Percentiles rank a stretch among this genome's conserved stretches.
phyloP scores from a whole-genome alignment of 2,329 filamentous ascomycete species.

The Lachnum nothofagi region DNA sequence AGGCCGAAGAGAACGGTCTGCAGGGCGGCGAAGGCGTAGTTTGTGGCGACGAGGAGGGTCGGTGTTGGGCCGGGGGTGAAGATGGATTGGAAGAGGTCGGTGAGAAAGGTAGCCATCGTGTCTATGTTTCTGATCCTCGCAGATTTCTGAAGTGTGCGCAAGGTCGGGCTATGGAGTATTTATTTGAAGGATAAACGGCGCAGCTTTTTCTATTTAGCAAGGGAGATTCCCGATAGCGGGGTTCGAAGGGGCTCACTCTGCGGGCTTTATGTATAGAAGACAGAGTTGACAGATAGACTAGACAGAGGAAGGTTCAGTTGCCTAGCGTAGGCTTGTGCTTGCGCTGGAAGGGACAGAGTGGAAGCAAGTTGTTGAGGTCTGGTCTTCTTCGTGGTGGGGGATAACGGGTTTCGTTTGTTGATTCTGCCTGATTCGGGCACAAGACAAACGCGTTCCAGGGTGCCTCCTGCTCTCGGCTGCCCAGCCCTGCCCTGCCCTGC shows the following conservation, averaged over 20 bases:
- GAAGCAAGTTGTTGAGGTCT: neutral
- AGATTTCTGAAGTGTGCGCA: neutral
- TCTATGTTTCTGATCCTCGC: neutral
- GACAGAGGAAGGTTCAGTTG: neutral
- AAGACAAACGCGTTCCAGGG: constrained; percentile 1
- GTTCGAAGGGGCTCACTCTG: neutral
- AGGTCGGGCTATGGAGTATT: neutral
- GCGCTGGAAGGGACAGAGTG: constrained; percentile 9
- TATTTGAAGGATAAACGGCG: neutral
- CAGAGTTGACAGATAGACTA: constrained; percentile 7
- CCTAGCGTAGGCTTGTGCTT: neutral
- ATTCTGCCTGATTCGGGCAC: constrained; percentile 12
- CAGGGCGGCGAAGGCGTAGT: constrained; percentile 79
- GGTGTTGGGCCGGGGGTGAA: constrained; percentile 90
- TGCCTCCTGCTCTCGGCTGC: neutral
- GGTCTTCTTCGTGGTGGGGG: neutral
- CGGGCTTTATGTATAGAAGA: neutral
- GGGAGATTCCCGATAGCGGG: neutral
- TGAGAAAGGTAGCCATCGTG: constrained; percentile 58
- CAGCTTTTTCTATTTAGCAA: neutral
- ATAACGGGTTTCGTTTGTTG: constrained; percentile 1
- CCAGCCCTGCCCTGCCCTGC: too few species aligned
- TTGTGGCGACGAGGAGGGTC: constrained; percentile 82
- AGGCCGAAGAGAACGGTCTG: constrained; percentile 73
- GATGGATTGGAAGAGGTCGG: constrained; percentile 83